A percentile compares a stretch with the other conserved stretches of the same genome.
These are phyloP conservation scores for Termitomyces sp. DNA, from an alignment of 768 basidiomycete genomes.

Conservation along the genomic window DNA sequence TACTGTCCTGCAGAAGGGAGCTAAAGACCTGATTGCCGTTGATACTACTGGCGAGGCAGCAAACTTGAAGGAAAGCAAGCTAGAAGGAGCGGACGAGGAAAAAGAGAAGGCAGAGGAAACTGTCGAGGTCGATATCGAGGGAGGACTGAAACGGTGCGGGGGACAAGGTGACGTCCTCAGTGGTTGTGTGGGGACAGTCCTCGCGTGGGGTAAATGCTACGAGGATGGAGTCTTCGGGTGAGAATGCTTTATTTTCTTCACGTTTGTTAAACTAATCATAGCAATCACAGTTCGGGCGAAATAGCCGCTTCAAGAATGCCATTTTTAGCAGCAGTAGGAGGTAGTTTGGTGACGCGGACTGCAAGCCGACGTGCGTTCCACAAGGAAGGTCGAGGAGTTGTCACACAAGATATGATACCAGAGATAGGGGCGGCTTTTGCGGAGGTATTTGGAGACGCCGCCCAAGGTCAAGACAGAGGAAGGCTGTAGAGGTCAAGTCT, in stretches of 20 bases:
- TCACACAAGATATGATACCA: constrained; percentile 76
- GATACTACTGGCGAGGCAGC: constrained; percentile 60
- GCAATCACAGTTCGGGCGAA: background rate
- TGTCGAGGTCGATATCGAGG: constrained; percentile 62
- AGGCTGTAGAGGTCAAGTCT: constrained; percentile 24
- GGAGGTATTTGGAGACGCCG: constrained; percentile 62
- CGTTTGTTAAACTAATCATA: background rate
- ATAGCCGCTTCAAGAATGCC: constrained; percentile 68
- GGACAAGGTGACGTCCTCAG: constrained; percentile 95
- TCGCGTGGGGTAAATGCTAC: constrained; percentile 96
- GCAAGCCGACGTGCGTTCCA: constrained; percentile 74
- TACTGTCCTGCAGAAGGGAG: constrained; percentile 88
- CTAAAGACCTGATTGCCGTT: constrained; percentile 75
- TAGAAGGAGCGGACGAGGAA: constrained; percentile 40
- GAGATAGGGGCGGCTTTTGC: constrained; percentile 66
- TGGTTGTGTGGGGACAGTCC: constrained; percentile 81
- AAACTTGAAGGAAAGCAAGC: constrained; percentile 38
- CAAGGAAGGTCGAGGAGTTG: constrained; percentile 73
- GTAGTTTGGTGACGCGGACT: constrained; percentile 84
- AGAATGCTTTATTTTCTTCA: constrained; percentile 12
- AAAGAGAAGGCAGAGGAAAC: constrained; percentile 55
- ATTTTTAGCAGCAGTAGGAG: constrained; percentile 80
- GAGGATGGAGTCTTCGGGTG: constrained; percentile 83
- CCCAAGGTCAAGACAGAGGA: constrained; percentile 34
- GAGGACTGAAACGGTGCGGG: constrained; percentile 90